Conservation (phyloP, 2,329 filamentous ascomycete genomes). For the Dactylonectria macrodidyma region DNA sequence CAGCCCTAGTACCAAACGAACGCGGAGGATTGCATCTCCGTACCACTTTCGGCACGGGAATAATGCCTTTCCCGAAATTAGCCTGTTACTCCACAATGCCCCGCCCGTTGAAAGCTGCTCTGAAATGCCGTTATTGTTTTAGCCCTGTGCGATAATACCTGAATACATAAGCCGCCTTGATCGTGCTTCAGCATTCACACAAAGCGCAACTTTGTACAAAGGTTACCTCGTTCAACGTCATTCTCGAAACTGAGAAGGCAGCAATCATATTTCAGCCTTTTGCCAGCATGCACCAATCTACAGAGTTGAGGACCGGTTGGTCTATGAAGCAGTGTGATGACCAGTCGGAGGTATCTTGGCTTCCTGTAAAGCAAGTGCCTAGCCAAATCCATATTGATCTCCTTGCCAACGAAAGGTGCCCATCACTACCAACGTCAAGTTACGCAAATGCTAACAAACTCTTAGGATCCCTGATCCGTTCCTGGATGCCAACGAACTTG, state of each 20-base stretch:
- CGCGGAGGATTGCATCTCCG: conserved; percentile 12
- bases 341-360: conserved; percentile 5
- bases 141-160: background rate
- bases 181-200: background rate
- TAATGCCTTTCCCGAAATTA: background rate
- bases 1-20: background rate
- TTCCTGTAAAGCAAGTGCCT: conserved; percentile 15
- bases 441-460: background rate
- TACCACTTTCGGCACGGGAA: conserved; percentile 10
- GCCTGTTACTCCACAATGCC: background rate
- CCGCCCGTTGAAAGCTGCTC: background rate
- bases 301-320: conserved; percentile 13
- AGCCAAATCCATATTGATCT: conserved; percentile 13
- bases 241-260: background rate
- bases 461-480: conserved; percentile 14
- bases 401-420: conserved; percentile 13
- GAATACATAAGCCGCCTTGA: background rate
- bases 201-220: background rate
- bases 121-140: background rate
- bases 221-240: background rate
- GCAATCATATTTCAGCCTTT: background rate
- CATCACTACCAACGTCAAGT: background rate
- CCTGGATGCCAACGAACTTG: conserved; percentile 13
- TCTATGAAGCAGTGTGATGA: conserved; percentile 8
- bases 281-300: conserved; percentile 2